A percentile compares a stretch with the other conserved stretches of the same genome.
Conservation (phyloP, 176 grass and related monocot species). For the Hsuehochloa calcarea region DNA sequence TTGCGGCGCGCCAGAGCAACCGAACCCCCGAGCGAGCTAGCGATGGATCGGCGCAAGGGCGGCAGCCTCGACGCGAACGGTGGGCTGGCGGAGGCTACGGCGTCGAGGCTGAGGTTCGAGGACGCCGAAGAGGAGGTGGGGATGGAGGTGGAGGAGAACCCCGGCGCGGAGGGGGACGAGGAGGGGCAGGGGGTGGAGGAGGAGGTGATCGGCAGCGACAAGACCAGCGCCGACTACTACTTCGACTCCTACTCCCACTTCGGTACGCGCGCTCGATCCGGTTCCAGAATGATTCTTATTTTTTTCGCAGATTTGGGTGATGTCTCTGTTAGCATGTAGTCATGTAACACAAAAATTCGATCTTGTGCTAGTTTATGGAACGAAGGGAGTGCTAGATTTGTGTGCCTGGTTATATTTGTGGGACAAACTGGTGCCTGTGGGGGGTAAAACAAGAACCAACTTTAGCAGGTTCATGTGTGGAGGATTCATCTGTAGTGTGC, state of each 20-base stretch:
- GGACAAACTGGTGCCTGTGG: neutral
- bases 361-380: neutral
- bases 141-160: conserved; percentile 45
- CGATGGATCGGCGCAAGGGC: conserved; percentile 44
- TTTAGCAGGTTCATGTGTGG: neutral
- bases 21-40: neutral
- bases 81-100: conserved; percentile 50
- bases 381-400: neutral
- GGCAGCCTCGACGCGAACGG: conserved; percentile 42
- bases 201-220: conserved; percentile 64
- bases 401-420: neutral
- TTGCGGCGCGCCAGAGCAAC: conserved; percentile 42
- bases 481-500: neutral
- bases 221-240: conserved; percentile 98
- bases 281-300: neutral
- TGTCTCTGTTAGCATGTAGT: neutral
- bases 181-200: conserved; percentile 18
- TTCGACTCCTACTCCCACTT: conserved; percentile 99
- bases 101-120: conserved; percentile 41
- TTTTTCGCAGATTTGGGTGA: neutral
- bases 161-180: conserved; percentile 19
- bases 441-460: neutral
- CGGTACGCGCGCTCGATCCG: conserved; percentile 32
- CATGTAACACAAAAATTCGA: neutral
- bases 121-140: conserved; percentile 32